Evolutionary conservation across 75 land plant genomes (phyloP), one percentile per base, ranked within the genome.

Genomic region (Picea glauca): DNA sequence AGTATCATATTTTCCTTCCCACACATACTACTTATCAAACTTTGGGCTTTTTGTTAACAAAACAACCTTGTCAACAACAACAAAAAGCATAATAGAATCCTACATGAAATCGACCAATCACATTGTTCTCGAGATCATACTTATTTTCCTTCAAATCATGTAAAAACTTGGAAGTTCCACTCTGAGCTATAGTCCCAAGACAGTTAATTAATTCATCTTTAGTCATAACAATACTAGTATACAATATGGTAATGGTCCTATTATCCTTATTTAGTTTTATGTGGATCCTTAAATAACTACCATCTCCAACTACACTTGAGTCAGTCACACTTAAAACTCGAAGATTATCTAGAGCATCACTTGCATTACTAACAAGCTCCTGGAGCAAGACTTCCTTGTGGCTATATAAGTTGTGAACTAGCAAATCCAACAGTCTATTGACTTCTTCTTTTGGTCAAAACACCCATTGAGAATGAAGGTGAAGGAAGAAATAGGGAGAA

Each of bases 31-130:
- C 81, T 92, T 92, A 76, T 92, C 96, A 33, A 94, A 94, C 78
- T 84, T 90, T 77, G 96, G 93, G 81, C 89, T 90, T 67, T 90
- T 94, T 76, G 96, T 94, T 21, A 94, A 87, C 21, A 94, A 94
- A 54, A 84, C 89, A 38, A 94, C 94, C 99, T 85, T 94, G 35
- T 96, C 87, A 67, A 98, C 98, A 62, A 96, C 99, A 79, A 96
- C 80, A n/a, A 80, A 94, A 96, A 35, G 99, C 95, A 72, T 97
- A 94, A 77, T 96, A 94, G 78, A 93, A 93, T 2, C 90, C 90
- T 78, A 91, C 93, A 79, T 91, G 91, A 87, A 91, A 91, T 74
- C 89, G 91, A 13, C 93, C 93, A 83, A 91, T 91, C 78, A 91
- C 76, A 17, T 89, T 86, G 77, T 89, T 91, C 57, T 89, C 91